Base-by-base conservation (phyloP, 2,329 filamentous ascomycete species). In the Ilyonectria destructans region DNA sequence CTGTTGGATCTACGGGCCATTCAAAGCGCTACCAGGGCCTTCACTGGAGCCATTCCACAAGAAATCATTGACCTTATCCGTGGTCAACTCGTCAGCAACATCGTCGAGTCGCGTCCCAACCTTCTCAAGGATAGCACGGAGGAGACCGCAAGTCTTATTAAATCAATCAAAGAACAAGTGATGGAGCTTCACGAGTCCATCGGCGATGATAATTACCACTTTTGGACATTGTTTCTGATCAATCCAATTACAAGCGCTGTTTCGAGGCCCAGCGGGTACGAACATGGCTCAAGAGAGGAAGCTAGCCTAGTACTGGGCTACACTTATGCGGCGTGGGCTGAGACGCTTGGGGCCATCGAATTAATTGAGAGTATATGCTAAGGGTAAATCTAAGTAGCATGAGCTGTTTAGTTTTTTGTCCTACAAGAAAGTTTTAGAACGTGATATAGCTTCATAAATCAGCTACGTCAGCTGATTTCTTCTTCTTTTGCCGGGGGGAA, bases 61-160 rank as follows among this genome's bases (percentile, higher is more conserved):
- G 75, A 78, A 37, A 74, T 77, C 8, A 59, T 77, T 3, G 67
- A 70, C 1, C 23, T 75, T 1, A 69, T 78, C 9, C 65, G 68
- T 0, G 10, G 49, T 7, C 51, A 76, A 2, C 65, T 78, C 1
- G 63, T 73, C 6, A 54, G 70, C 4, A 31, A 57, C 3, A 40
- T 65, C 12, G 26, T 75, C 1, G 23, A 26, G 0, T 52, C 69
- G 10, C 67, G 64, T 0, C 37, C 58, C 0, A 51, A 71, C 0
- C 19, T 73, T 23, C 55, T 77, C 1, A 2, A 45, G 9, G 46
- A 6, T 1, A 31, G 48, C 2, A 35, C 59, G 1, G 64, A 69
- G 1, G 52, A 71, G 23, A 40, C 59, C 0, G 40, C 66, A 0
- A 19, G 21, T 10, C 58, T 65, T 1, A 51, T 74, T 10, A n/a